Evolutionary conservation across 2,329 filamentous ascomycete genomes (phyloP).

Genomic region (Arthrobotrys sinensis): DNA sequence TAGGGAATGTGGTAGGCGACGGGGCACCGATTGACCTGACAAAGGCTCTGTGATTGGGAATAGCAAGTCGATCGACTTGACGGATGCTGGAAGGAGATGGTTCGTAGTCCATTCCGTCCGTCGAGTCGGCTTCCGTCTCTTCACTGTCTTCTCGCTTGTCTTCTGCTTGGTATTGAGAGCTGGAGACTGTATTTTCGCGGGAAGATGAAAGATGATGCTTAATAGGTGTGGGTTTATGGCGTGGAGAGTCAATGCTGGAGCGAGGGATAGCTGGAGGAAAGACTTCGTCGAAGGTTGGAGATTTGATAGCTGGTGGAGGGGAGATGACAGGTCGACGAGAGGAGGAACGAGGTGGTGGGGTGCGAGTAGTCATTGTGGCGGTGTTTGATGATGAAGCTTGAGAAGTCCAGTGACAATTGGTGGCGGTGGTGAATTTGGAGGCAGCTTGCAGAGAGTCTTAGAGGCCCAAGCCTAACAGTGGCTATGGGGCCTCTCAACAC

Average conservation of each 20-base stretch:
- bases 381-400: not conserved
- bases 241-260: not conserved
- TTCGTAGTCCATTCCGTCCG: not conserved
- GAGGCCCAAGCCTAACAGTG: too few species aligned
- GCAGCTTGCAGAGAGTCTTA: too few species aligned
- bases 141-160: not conserved
- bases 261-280: not conserved
- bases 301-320: not conserved
- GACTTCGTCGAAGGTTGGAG: not conserved
- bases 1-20: not conserved
- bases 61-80: not conserved
- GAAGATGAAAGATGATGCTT: not conserved
- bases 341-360: not conserved
- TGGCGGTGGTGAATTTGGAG: too few species aligned
- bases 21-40: conserved; percentile 29
- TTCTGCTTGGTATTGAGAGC: not conserved
- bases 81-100: not conserved
- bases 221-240: not conserved
- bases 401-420: too few species aligned
- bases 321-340: not conserved
- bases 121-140: not conserved
- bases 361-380: conserved; percentile 13
- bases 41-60: not conserved
- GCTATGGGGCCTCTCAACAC: too few species aligned
- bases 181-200: not conserved